Base-by-base conservation (phyloP, 129 eudicot genomes). In the Flaveria ramosissima region DNA sequence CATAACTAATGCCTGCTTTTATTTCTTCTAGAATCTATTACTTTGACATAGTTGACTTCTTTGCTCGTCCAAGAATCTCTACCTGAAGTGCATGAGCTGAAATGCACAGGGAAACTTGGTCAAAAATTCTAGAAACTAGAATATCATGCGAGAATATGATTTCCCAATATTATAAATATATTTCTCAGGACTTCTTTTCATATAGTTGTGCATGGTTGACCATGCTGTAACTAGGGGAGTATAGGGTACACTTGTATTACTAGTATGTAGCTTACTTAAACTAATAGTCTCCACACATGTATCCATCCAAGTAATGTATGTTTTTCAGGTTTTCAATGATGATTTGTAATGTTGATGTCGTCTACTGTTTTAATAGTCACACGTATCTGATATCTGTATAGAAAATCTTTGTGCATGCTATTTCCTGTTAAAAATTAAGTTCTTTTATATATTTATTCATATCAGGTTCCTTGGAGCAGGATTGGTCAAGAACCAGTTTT, bases 401-500 rank as follows among this genome's bases (percentile, higher is more conserved):
- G 51, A 69, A 36, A 60, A n/a, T 69, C 24, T 48, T 55, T 51
- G 20, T 69, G 70, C 70, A 61, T 75, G 62, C 53, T 24, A 72
- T 73, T 9, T 42, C 74, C 69, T 66, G 43, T 42, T 53, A 66
- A 41, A 10, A 21, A 51, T 10, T 39, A 41, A 60, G 52, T 41
- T 71, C 39, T 21, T 64, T 80, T 55, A 73, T 53, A 20, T 42
- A 63, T 79, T 55, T 68, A 69, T 75, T 46, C 24, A 71, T 62
- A 66, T 41, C 84, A 91, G 97, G 97, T 95, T 73, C 99, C 99
- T 57, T 95, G 99, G 99, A 95, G 99, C 85, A 91, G 94, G 87
- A 88, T 95, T 78, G 99, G 99, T 75, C 99, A 95, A 83, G 99
- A 95, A 81, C 99, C 99, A 15, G 99, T 95, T 80, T 79, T 95